Conservation (phyloP, 306 rosid species). For the Sesbania bispinosa region DNA sequence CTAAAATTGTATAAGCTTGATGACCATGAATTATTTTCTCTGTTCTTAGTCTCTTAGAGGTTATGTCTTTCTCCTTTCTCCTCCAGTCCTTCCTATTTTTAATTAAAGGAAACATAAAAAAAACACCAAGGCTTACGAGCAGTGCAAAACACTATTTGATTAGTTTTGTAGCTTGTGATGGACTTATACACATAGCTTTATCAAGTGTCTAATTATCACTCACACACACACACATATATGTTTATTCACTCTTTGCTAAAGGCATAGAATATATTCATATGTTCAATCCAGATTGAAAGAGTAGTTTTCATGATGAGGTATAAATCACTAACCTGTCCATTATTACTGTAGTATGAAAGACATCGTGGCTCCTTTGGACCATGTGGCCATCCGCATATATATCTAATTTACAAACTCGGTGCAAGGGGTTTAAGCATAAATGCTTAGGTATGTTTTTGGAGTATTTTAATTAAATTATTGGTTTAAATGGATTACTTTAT, state of each 20-base stretch:
- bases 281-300: not conserved
- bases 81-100: not conserved
- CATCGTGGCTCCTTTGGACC: constrained; percentile 87
- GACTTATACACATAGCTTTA: not conserved
- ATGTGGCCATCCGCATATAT: too few relatives aligned
- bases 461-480: too few relatives aligned
- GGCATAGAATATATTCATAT: too few relatives aligned
- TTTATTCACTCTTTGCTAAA: too few relatives aligned
- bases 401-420: too few relatives aligned
- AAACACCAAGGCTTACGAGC: not conserved
- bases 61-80: not conserved
- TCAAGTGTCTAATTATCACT: not conserved
- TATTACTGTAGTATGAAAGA: constrained; percentile 80
- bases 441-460: too few relatives aligned
- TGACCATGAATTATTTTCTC: not conserved
- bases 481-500: too few relatives aligned
- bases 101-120: not conserved
- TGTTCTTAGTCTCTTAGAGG: too few relatives aligned
- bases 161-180: not conserved
- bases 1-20: not conserved
- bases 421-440: too few relatives aligned
- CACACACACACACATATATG: too few relatives aligned
- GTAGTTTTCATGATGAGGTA: not conserved
- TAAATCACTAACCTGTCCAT: constrained; percentile 59
- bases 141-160: not conserved